These are phyloP conservation scores for Rutstroemia sydowiana DNA, from an alignment of 2,329 filamentous ascomycete species.

Conservation along the genomic window DNA sequence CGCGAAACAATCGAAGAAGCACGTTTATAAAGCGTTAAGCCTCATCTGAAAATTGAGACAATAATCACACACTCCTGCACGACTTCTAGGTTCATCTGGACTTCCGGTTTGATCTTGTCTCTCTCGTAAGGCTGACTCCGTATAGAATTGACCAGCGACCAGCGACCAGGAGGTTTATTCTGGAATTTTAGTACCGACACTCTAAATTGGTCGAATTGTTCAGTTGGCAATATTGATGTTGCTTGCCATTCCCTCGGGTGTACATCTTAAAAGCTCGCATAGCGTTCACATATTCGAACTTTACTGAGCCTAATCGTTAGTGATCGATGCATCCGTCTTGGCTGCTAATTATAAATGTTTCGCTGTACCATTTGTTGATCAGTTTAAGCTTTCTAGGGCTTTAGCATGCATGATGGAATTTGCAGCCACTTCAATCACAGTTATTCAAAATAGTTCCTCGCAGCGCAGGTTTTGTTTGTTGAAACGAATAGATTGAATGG, in stretches of 20 bases:
- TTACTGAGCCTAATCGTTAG: neutral
- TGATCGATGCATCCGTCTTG: neutral
- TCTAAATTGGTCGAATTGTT: neutral
- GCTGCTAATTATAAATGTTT: no score
- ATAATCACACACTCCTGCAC: no score
- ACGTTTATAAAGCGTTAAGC: no score
- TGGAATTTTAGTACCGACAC: no score
- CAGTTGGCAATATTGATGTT: no score
- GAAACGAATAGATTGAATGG: neutral
- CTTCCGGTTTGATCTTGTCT: constrained; percentile 3
- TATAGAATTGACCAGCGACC: neutral
- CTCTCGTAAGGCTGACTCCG: constrained; percentile 3
- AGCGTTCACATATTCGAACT: no score
- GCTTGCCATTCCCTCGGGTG: no score
- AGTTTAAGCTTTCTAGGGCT: neutral
- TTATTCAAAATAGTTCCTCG: neutral
- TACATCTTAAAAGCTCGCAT: no score
- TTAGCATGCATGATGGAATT: no score
- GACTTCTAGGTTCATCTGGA: neutral
- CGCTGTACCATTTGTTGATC: no score
- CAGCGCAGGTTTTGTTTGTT: neutral
- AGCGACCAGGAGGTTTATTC: neutral
- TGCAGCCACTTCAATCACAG: neutral
- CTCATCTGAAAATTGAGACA: neutral
- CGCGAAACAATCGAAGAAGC: neutral